Conservation (phyloP, 108 stramenopile genomes). For the Skeletonema potamos region DNA sequence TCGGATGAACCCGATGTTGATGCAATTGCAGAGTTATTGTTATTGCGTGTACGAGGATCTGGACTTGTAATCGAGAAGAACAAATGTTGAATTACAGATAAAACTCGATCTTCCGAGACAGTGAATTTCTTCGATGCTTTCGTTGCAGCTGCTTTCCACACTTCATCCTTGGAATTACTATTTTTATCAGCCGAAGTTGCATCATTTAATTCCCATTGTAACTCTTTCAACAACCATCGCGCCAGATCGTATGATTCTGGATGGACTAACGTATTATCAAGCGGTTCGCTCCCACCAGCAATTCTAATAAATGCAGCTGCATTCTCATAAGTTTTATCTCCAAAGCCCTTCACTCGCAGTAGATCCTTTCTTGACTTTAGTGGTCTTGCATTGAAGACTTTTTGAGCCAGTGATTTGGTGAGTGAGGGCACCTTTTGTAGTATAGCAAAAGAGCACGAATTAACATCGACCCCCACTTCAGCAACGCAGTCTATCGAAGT, state of each 20-base stretch:
- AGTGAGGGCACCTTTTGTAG: slow-evolving; percentile 63
- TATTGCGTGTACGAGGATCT: slow-evolving; percentile 46
- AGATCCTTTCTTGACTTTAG: slow-evolving; percentile 46
- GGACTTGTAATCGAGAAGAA: slow-evolving; percentile 52
- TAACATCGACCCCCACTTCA: slow-evolving; percentile 62
- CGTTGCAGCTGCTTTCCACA: slow-evolving; percentile 26
- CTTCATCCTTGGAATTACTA: slow-evolving; percentile 3
- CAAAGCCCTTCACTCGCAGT: slow-evolving; percentile 54
- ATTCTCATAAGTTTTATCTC: slow-evolving; percentile 65
- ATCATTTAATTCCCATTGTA: slow-evolving; percentile 44
- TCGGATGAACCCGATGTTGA: background rate
- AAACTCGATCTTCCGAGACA: slow-evolving; percentile 41
- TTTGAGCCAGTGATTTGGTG: slow-evolving; percentile 28
- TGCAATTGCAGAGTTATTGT: background rate
- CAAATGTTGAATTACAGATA: slow-evolving; percentile 49
- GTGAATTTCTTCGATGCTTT: slow-evolving; percentile 39
- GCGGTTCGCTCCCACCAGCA: slow-evolving; percentile 44
- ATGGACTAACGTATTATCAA: slow-evolving; percentile 65
- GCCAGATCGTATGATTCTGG: slow-evolving; percentile 68
- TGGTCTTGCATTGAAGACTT: slow-evolving; percentile 56
- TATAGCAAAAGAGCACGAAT: slow-evolving; percentile 49
- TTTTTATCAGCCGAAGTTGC: slow-evolving; percentile 1
- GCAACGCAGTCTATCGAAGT: slow-evolving; percentile 60
- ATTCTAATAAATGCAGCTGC: slow-evolving; percentile 62
- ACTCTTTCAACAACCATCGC: slow-evolving; percentile 45